Conservation (phyloP, 2,329 filamentous ascomycete species). For the Hymenoscyphus scutula region DNA sequence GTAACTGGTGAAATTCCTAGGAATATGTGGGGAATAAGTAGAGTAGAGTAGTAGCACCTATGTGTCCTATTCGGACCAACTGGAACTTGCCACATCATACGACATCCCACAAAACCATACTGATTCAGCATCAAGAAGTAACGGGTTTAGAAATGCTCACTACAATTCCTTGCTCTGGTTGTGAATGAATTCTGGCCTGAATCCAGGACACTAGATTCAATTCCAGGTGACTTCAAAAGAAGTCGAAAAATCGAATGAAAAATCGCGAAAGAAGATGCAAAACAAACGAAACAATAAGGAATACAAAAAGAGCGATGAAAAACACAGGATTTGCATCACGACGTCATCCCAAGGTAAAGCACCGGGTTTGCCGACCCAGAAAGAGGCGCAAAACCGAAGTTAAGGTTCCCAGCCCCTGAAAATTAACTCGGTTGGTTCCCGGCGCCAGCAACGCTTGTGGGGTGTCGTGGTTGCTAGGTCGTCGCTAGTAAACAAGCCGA, state of each 20-base stretch:
- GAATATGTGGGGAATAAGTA: too few relatives aligned
- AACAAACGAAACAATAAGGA: neutral
- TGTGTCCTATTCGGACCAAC: too few relatives aligned
- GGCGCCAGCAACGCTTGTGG: neutral
- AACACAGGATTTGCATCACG: neutral
- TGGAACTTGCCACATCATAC: too few relatives aligned
- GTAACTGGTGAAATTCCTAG: too few relatives aligned
- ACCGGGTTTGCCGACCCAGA: neutral
- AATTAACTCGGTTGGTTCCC: conserved; percentile 5
- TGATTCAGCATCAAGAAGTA: too few relatives aligned
- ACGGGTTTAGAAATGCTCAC: too few relatives aligned
- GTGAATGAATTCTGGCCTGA: too few relatives aligned
- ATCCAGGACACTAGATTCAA: too few relatives aligned
- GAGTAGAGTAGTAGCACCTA: too few relatives aligned
- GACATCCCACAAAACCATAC: too few relatives aligned
- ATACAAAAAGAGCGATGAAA: neutral
- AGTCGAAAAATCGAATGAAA: neutral
- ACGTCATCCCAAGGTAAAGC: neutral
- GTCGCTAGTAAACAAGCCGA: neutral
- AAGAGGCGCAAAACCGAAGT: neutral
- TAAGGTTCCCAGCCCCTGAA: neutral
- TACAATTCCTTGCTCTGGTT: too few relatives aligned
- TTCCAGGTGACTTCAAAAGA: too few relatives aligned
- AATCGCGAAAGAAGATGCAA: neutral
- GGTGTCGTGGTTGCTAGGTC: neutral